A percentile compares a stretch with the other conserved stretches of the same genome.
Conservation (phyloP, 2,329 filamentous ascomycete genomes). For the Fragosphaeria purpurea region DNA sequence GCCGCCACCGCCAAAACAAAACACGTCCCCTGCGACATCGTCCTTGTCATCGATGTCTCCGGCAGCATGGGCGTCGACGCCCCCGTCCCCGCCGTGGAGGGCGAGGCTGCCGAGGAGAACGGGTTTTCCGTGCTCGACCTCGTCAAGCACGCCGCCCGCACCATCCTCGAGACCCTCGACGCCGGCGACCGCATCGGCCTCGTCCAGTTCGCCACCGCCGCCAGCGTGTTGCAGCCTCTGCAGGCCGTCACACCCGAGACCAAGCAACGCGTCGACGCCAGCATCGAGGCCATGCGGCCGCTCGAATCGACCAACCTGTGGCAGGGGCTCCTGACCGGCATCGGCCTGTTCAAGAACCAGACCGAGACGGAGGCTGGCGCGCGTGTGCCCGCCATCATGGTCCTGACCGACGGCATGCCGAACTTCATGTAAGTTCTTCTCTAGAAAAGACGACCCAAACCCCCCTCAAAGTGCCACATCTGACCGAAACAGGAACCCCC, state of each 20-base stretch:
- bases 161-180: slow-evolving; percentile 44
- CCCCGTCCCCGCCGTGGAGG: slow-evolving; percentile 30
- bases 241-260: slow-evolving; percentile 34
- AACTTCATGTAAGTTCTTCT: slow-evolving; percentile 35
- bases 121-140: slow-evolving; percentile 49
- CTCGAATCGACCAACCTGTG: slow-evolving; percentile 43
- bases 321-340: slow-evolving; percentile 42
- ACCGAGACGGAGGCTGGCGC: background rate
- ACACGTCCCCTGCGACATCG: slow-evolving; percentile 48
- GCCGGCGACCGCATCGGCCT: slow-evolving; percentile 47
- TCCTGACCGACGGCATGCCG: slow-evolving; percentile 45
- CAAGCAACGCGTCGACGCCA: slow-evolving; percentile 32
- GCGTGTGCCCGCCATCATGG: slow-evolving; percentile 40
- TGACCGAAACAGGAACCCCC: slow-evolving; percentile 19
- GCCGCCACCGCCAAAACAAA: slow-evolving; percentile 4
- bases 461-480: no score
- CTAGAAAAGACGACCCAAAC: no score
- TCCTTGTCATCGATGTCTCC: slow-evolving; percentile 52
- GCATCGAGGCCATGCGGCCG: slow-evolving; percentile 32
- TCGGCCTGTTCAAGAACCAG: slow-evolving; percentile 33
- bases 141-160: slow-evolving; percentile 48
- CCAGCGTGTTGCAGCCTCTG: slow-evolving; percentile 28
- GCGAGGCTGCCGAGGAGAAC: slow-evolving; percentile 32
- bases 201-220: slow-evolving; percentile 39
- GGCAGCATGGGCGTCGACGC: slow-evolving; percentile 42